Conservation (phyloP, 2,329 filamentous ascomycete species). For the Aspergillus japonicus region DNA sequence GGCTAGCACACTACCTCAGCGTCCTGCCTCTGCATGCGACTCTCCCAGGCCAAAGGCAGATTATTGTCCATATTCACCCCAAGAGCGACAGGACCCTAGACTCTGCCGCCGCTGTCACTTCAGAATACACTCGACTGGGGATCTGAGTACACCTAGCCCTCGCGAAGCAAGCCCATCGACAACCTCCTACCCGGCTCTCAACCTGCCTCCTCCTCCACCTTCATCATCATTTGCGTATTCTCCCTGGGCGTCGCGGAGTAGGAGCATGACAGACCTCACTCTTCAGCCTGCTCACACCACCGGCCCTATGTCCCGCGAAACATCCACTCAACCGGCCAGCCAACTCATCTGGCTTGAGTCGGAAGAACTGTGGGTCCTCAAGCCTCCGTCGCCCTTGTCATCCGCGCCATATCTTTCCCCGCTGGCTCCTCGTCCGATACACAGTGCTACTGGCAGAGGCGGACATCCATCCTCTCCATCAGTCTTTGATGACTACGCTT, state of each 20-base stretch:
- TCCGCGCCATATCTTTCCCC: neutral
- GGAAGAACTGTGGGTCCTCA: conserved; percentile 30
- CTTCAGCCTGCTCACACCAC: neutral
- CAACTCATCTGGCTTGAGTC: conserved; percentile 33
- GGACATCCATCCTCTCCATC: neutral
- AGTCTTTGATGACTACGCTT: neutral
- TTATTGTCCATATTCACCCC: neutral
- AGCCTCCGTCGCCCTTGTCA: neutral
- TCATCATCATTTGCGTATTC: neutral
- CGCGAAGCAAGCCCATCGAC: neutral
- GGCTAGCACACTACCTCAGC: conserved; percentile 8
- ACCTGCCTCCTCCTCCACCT: conserved; percentile 1
- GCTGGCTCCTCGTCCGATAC: neutral
- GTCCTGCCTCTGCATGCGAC: conserved; percentile 19
- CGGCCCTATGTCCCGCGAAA: neutral
- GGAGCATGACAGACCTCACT: conserved; percentile 6
- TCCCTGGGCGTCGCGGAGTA: neutral
- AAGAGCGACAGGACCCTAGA: neutral
- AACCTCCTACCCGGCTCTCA: neutral
- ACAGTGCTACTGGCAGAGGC: neutral
- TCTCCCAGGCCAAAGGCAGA: conserved; percentile 2
- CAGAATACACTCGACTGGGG: neutral
- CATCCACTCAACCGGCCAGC: conserved; percentile 11
- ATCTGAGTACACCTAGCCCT: neutral
- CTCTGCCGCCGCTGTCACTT: conserved; percentile 8